phyloP scores from a whole-genome alignment of 2,329 filamentous ascomycete genomes.

The Calonectria leucothoes region DNA sequence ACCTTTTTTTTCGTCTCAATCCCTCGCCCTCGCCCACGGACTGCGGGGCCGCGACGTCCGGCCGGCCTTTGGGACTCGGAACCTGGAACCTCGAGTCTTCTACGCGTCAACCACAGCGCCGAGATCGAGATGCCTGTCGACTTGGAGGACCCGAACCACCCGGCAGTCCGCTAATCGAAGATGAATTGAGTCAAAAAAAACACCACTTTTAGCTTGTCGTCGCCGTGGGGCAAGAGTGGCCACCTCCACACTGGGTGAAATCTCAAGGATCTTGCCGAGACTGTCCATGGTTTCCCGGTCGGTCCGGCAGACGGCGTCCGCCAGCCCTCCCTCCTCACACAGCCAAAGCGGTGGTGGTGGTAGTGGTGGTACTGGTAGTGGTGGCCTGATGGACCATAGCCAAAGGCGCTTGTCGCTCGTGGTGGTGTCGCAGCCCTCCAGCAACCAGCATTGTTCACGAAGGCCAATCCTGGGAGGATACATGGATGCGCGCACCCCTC shows the following conservation, averaged over 20 bases:
- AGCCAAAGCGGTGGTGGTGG: background rate
- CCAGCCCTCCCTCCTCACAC: background rate
- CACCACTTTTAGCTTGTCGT: background rate
- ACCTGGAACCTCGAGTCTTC: background rate
- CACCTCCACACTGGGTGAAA: background rate
- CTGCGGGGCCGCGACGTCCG: slow-evolving; percentile 35
- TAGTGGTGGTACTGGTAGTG: background rate
- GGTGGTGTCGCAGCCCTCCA: slow-evolving; percentile 8
- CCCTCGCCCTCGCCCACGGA: slow-evolving; percentile 10
- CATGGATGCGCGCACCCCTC: background rate
- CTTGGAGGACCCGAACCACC: background rate
- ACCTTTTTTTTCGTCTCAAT: background rate
- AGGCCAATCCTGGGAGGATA: background rate
- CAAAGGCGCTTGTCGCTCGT: background rate
- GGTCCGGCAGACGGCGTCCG: background rate
- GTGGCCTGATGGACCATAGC: background rate
- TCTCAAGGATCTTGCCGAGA: slow-evolving; percentile 1
- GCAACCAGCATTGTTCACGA: background rate
- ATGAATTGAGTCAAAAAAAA: background rate
- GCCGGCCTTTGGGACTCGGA: background rate
- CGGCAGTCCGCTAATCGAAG: background rate
- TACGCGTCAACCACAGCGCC: background rate
- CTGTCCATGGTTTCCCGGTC: background rate
- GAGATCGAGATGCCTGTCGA: background rate
- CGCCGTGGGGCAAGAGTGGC: background rate